Evolutionary conservation across 257 asterid species (phyloP).

Genomic region (Nicotiana undulata): DNA sequence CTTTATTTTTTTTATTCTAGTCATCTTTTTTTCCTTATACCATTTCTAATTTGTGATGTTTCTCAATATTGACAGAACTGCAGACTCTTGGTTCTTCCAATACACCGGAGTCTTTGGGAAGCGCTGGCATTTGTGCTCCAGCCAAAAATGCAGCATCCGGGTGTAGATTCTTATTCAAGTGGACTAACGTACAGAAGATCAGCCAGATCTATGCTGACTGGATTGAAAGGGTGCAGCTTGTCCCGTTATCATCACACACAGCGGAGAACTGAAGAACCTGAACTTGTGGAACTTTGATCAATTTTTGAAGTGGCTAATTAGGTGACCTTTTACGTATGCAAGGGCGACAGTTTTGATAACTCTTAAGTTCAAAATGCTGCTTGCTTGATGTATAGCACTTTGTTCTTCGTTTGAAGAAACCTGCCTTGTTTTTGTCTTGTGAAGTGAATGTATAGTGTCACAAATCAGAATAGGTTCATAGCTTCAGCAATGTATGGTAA

Average conservation of each 20-base stretch:
- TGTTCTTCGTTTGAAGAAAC: neutral
- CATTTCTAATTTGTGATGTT: neutral
- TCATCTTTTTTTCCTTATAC: neutral
- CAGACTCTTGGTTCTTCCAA: constrained; percentile 6
- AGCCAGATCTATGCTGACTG: constrained; percentile 48
- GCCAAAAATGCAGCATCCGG: constrained; percentile 10
- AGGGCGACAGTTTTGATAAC: neutral
- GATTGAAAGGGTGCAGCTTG: constrained; percentile 13
- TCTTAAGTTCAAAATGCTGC: neutral
- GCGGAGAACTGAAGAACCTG: neutral
- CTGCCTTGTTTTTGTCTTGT: neutral
- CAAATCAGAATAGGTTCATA: neutral
- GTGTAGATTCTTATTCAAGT: constrained; percentile 12
- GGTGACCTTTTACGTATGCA: neutral
- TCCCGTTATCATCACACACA: neutral
- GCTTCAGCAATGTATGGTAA: neutral
- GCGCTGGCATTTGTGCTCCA: constrained; percentile 3
- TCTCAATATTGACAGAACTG: constrained; percentile 29
- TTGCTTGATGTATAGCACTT: neutral
- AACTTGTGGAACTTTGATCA: neutral
- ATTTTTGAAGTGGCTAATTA: neutral
- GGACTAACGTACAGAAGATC: constrained; percentile 23
- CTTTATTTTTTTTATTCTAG: neutral
- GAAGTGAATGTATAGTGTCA: neutral
- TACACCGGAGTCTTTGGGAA: neutral